Percentiles rank a stretch among this genome's conserved stretches.
These are phyloP conservation scores for Phylloporus sp. DNA, from an alignment of 768 basidiomycete genomes.

Conservation along the genomic window DNA sequence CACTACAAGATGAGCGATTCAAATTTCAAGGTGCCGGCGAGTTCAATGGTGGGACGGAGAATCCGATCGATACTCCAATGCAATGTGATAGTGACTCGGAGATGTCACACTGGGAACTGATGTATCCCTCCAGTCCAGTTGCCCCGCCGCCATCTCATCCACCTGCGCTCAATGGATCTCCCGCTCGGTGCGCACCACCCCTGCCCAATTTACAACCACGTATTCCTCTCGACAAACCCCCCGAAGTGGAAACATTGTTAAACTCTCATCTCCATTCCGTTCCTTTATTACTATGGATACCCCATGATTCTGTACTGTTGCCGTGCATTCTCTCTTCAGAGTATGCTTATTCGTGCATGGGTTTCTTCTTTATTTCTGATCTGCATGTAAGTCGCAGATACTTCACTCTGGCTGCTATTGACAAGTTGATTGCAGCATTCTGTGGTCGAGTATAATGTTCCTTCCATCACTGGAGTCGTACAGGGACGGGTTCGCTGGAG, in stretches of 20 bases:
- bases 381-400: conserved; percentile 31
- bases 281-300: conserved; percentile 40
- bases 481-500: conserved; percentile 41
- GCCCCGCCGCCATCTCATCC: background rate
- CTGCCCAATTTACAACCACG: background rate
- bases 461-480: conserved; percentile 1
- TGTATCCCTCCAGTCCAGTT: background rate
- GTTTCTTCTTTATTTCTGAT: conserved; percentile 41
- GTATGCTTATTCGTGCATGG: conserved; percentile 41
- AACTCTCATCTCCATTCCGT: conserved; percentile 35
- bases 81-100: background rate
- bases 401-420: background rate
- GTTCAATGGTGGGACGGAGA: background rate
- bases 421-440: conserved; percentile 15
- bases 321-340: conserved; percentile 29
- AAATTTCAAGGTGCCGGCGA: background rate
- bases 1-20: background rate
- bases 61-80: background rate
- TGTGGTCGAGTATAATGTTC: background rate
- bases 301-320: conserved; percentile 30
- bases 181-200: background rate
- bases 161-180: background rate
- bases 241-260: conserved; percentile 40
- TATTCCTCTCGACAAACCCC: conserved; percentile 32
- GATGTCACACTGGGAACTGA: background rate